A percentile compares a stretch with the other conserved stretches of the same genome.
These are phyloP conservation scores for Boletus vermiculosoides DNA, from an alignment of 768 basidiomycete species.

Conservation along the genomic window DNA sequence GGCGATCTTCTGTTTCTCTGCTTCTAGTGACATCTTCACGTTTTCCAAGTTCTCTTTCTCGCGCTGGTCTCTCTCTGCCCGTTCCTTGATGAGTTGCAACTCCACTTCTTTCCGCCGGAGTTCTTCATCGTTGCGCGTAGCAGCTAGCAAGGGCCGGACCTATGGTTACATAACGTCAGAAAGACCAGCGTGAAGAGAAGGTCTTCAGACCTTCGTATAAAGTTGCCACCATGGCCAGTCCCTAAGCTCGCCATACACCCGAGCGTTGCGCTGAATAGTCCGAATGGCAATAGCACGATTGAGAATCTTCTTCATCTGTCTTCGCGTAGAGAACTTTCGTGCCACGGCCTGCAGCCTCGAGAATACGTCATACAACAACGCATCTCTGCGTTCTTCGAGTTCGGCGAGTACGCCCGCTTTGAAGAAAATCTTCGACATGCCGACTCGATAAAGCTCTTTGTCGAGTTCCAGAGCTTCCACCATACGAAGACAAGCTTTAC, in stretches of 20 bases:
- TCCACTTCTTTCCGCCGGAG: conserved; percentile 86
- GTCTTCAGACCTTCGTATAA: conserved; percentile 73
- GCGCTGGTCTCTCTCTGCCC: conserved; percentile 81
- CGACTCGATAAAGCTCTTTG: conserved; percentile 80
- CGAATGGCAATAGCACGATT: conserved; percentile 89
- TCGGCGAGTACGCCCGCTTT: conserved; percentile 97
- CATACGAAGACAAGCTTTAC: conserved; percentile 91
- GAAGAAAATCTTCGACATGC: conserved; percentile 98
- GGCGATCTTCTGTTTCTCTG: conserved; percentile 80
- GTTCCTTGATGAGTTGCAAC: conserved; percentile 72
- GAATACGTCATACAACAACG: conserved; percentile 85
- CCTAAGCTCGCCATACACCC: conserved; percentile 82
- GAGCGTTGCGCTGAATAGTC: conserved; percentile 92
- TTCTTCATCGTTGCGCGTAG: conserved; percentile 91
- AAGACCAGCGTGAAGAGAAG: not conserved
- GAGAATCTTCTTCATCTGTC: conserved; percentile 92
- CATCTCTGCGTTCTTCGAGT: conserved; percentile 89
- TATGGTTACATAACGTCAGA: conserved; percentile 29
- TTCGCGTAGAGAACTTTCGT: conserved; percentile 79
- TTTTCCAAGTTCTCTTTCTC: conserved; percentile 78
- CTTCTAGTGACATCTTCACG: conserved; percentile 78
- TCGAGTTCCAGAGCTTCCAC: conserved; percentile 88
- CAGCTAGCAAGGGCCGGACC: conserved; percentile 90
- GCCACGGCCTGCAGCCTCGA: conserved; percentile 83
- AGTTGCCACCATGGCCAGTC: conserved; percentile 99